Evolutionary conservation across 139 green algal genomes (phyloP).

Genomic region (Volvox africanus): DNA sequence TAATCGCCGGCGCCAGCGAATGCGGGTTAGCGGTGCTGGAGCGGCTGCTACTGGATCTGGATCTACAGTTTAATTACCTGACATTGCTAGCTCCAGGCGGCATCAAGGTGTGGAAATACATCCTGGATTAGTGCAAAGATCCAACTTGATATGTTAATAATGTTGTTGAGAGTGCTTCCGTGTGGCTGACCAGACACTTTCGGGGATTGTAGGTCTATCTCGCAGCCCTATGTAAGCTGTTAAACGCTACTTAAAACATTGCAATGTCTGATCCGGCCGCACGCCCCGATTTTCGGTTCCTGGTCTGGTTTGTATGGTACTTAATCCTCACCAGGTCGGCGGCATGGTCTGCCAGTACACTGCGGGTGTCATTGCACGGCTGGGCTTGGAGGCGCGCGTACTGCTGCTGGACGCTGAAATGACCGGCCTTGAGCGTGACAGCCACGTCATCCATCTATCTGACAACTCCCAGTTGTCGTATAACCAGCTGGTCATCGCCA

Average conservation of each 20-base stretch:
- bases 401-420: conserved; percentile 71
- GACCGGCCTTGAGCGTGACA: conserved; percentile 60
- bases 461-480: conserved; percentile 63
- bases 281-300: too few species aligned
- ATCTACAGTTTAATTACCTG: conserved; percentile 71
- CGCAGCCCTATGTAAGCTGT: too few species aligned
- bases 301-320: too few species aligned
- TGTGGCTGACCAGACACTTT: too few species aligned
- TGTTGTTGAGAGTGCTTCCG: too few species aligned
- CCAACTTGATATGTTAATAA: too few species aligned
- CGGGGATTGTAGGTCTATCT: too few species aligned
- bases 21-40: conserved; percentile 74
- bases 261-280: too few species aligned
- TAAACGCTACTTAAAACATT: too few species aligned
- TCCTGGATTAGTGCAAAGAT: too few species aligned
- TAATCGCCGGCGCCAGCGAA: conserved; percentile 77
- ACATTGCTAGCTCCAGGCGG: conserved; percentile 72
- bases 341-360: conserved; percentile 65
- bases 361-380: conserved; percentile 50
- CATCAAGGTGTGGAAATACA: conserved; percentile 28
- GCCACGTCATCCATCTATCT: conserved; percentile 59
- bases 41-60: conserved; percentile 67
- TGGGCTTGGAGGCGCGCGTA: conserved; percentile 69
- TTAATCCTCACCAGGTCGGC: conserved; percentile 20
- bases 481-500: conserved; percentile 68